phyloP scores from a whole-genome alignment of 495 filamentous ascomycete species.

The Geopyxis carbonaria region DNA sequence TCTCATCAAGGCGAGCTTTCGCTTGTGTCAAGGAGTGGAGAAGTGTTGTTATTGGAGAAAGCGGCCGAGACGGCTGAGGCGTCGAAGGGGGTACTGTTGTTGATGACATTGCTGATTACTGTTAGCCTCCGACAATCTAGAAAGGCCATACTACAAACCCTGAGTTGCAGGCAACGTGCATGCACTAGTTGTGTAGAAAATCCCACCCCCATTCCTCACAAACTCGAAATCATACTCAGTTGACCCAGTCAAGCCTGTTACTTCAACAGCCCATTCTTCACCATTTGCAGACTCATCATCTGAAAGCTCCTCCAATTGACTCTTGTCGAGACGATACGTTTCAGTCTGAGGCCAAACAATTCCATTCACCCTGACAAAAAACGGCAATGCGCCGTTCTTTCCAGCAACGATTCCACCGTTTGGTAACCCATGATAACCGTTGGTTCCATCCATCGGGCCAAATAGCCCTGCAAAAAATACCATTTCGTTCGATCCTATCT shows the following conservation, averaged over 20 bases:
- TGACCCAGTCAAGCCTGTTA: conserved; percentile 23
- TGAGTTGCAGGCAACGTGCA: conserved; percentile 23
- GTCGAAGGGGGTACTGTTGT: conserved; percentile 8
- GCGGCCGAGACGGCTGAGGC: conserved; percentile 21
- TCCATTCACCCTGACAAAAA: conserved; percentile 25
- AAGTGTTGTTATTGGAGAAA: conserved; percentile 24
- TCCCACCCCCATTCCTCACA: conserved; percentile 17
- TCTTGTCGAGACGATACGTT: conserved; percentile 12
- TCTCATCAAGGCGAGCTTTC: conserved; percentile 18
- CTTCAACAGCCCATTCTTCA: conserved; percentile 23
- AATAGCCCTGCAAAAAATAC: conserved; percentile 20
- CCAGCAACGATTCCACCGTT: conserved; percentile 14
- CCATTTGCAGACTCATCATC: conserved; percentile 8
- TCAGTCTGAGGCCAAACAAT: conserved; percentile 25
- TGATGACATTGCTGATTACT: conserved; percentile 15
- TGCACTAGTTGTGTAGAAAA: conserved; percentile 22
- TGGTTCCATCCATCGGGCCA: conserved; percentile 11
- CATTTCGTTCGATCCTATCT: conserved; percentile 23
- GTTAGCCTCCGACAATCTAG: background rate
- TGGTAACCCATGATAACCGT: conserved; percentile 11
- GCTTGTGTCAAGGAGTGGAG: conserved; percentile 22
- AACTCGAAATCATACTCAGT: conserved; percentile 27
- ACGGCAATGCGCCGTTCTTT: conserved; percentile 16
- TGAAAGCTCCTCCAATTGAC: conserved; percentile 13
- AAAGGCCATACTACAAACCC: conserved; percentile 14